A percentile compares a stretch with the other conserved stretches of the same genome.
phyloP scores from a whole-genome alignment of 2,329 filamentous ascomycete species.

The Xylariaceae sp. region DNA sequence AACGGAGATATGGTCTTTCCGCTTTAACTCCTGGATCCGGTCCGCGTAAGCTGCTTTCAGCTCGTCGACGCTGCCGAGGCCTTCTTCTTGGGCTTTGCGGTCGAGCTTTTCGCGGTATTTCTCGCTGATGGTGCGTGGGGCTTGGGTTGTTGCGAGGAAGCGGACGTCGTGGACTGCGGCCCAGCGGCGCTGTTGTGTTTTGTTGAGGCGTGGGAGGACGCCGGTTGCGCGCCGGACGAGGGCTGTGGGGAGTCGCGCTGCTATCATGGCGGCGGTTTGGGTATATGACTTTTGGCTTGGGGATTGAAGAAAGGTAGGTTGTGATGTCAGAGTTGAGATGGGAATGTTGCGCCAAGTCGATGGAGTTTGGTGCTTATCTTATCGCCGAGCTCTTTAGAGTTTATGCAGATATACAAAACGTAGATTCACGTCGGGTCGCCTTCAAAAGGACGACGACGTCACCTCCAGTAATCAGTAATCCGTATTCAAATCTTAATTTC shows the following conservation, averaged over 20 bases:
- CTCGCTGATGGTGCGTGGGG: constrained; percentile 64
- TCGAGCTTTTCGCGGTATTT: constrained; percentile 86
- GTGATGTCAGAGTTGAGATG: background rate
- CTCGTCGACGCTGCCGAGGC: constrained; percentile 64
- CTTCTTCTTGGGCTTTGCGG: constrained; percentile 69
- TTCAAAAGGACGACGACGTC: no score
- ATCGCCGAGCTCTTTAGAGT: background rate
- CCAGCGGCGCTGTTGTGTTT: constrained; percentile 66
- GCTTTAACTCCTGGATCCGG: constrained; percentile 68
- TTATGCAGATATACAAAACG: background rate
- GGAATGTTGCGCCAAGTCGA: background rate
- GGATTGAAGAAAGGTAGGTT: background rate
- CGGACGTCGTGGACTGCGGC: constrained; percentile 89
- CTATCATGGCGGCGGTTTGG: constrained; percentile 7
- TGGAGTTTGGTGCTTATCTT: constrained; percentile 13
- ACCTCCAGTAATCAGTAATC: no score
- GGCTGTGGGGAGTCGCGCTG: constrained; percentile 14
- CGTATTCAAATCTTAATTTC: no score
- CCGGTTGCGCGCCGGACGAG: constrained; percentile 20
- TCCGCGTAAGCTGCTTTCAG: constrained; percentile 80
- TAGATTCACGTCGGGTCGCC: background rate
- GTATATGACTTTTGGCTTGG: background rate
- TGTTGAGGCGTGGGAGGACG: constrained; percentile 7
- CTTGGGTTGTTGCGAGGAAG: constrained; percentile 74
- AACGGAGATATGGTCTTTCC: constrained; percentile 55